A percentile compares a stretch with the other conserved stretches of the same genome.
Evolutionary conservation across 495 filamentous ascomycete genomes (phyloP).

Genomic region (Parathielavia appendiculata): DNA sequence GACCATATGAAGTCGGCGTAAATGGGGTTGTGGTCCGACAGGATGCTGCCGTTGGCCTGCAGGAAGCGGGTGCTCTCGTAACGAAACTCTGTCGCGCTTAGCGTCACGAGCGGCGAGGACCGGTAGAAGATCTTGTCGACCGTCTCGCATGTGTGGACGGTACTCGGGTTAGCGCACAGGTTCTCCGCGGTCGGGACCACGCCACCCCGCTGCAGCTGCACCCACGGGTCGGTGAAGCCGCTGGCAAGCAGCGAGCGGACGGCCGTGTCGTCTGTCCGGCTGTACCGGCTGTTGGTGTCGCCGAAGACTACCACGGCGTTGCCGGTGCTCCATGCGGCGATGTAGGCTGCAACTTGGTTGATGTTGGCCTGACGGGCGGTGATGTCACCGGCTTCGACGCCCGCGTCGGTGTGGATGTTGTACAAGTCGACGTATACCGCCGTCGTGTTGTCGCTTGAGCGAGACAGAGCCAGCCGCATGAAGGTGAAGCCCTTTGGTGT

Average conservation of each 20-base stretch:
- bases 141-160: conserved; percentile 49
- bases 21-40: conserved; percentile 60
- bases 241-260: conserved; percentile 37
- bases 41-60: conserved; percentile 46
- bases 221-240: conserved; percentile 49
- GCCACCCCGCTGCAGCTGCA: conserved; percentile 44
- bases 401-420: conserved; percentile 60
- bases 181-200: conserved; percentile 41
- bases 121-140: conserved; percentile 62
- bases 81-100: conserved; percentile 41
- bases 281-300: conserved; percentile 57
- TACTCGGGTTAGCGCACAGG: conserved; percentile 47
- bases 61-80: conserved; percentile 51
- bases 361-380: conserved; percentile 50
- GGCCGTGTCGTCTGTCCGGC: conserved; percentile 45
- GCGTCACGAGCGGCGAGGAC: conserved; percentile 39
- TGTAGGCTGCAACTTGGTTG: conserved; percentile 51
- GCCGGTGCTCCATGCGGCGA: conserved; percentile 46
- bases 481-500: conserved; percentile 63
- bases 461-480: conserved; percentile 42
- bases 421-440: conserved; percentile 53
- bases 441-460: conserved; percentile 13
- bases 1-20: conserved; percentile 51
- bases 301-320: conserved; percentile 57
- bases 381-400: conserved; percentile 45